phyloP scores from a whole-genome alignment of 2,329 filamentous ascomycete genomes.

The Diaporthe humulicola region DNA sequence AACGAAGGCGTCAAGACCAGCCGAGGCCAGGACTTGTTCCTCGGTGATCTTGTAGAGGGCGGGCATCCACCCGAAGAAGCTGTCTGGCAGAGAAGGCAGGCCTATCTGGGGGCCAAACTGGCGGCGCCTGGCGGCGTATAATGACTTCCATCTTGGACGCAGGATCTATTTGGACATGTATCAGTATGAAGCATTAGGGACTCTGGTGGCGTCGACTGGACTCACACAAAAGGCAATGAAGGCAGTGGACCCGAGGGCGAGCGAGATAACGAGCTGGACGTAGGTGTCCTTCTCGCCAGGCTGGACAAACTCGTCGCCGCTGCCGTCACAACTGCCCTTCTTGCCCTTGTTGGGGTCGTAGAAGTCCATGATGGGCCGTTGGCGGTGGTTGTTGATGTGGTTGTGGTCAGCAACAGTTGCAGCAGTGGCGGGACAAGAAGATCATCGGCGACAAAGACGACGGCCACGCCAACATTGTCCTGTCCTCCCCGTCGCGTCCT shows the following conservation, averaged over 20 bases:
- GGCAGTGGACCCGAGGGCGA: conserved; percentile 76
- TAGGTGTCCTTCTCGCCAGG: conserved; percentile 61
- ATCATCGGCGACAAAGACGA: conserved; percentile 12
- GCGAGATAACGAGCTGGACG: conserved; percentile 80
- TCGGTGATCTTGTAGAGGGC: conserved; percentile 87
- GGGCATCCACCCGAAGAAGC: conserved; percentile 93
- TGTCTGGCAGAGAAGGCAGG: conserved; percentile 85
- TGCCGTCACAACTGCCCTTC: conserved; percentile 39
- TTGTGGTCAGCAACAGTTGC: conserved; percentile 18
- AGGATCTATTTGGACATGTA: conserved; percentile 71
- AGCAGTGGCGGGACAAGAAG: conserved; percentile 5
- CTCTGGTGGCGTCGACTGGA: conserved; percentile 28
- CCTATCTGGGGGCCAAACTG: conserved; percentile 69
- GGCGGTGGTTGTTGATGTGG: conserved; percentile 6
- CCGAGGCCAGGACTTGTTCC: conserved; percentile 88
- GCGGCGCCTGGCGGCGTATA: conserved; percentile 91
- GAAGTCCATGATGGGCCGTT: conserved; percentile 31
- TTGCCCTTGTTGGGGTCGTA: conserved; percentile 33
- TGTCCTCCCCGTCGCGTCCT: not conserved
- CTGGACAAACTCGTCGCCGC: conserved; percentile 46
- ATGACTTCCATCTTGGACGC: conserved; percentile 88
- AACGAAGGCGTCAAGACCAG: conserved; percentile 95
- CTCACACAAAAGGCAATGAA: conserved; percentile 83
- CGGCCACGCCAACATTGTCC: conserved; percentile 12
- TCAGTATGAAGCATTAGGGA: conserved; percentile 16